Percentiles rank a stretch among this genome's conserved stretches.
Conservation (phyloP, 257 asterid genomes). For the Agastache rugosa region DNA sequence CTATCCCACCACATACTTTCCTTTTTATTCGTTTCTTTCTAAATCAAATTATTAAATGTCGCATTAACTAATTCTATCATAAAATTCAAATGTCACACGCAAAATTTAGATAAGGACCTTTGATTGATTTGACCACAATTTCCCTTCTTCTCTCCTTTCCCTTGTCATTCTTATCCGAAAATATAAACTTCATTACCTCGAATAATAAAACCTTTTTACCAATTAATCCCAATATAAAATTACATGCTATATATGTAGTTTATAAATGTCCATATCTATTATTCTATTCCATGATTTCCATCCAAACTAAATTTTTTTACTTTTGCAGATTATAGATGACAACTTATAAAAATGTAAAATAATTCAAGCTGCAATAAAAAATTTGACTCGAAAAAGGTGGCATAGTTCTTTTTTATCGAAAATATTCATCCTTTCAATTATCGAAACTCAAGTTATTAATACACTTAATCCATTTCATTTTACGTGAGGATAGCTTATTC, state of each 20-base stretch:
- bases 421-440: no score
- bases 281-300: no score
- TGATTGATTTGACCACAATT: background rate
- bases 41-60: background rate
- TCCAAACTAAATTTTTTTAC: no score
- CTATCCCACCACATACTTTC: no score
- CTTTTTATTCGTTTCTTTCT: background rate
- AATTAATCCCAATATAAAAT: no score
- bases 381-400: no score
- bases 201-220: background rate
- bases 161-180: background rate
- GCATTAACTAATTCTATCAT: background rate
- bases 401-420: no score
- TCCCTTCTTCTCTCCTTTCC: background rate
- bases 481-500: background rate
- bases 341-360: no score
- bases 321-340: no score
- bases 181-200: background rate
- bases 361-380: no score
- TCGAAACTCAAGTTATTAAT: no score
- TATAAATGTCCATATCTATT: no score
- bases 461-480: background rate
- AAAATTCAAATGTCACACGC: background rate
- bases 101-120: slow-evolving; percentile 17
- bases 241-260: background rate